Percentiles rank a stretch among this genome's conserved stretches.
Conservation (phyloP, 345 rosid species). For the Eucalyptus pumila region DNA sequence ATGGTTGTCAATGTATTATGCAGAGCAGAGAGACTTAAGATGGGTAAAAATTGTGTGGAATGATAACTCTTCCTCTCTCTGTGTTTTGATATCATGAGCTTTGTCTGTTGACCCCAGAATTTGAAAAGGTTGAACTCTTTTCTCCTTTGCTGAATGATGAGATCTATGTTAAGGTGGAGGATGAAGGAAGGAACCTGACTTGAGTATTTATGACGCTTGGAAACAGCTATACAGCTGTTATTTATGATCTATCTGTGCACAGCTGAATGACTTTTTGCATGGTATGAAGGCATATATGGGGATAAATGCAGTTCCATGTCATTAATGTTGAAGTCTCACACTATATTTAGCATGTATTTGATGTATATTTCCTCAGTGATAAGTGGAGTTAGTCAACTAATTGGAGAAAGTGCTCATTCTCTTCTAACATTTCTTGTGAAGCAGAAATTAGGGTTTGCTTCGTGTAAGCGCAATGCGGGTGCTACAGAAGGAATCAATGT, state of each 20-base stretch:
- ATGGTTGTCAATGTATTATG: neutral
- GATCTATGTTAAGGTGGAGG: neutral
- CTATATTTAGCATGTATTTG: neutral
- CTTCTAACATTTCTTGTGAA: slow-evolving; percentile 2
- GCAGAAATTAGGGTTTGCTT: slow-evolving; percentile 91
- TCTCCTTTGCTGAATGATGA: neutral
- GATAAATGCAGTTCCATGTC: neutral
- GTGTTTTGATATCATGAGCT: neutral
- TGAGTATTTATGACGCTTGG: neutral
- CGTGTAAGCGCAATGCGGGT: slow-evolving; percentile 69
- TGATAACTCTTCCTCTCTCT: neutral
- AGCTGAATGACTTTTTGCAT: neutral
- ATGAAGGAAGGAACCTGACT: neutral
- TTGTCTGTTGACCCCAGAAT: neutral
- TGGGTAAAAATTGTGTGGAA: neutral
- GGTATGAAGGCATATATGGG: neutral
- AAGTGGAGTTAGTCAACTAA: neutral
- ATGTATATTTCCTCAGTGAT: neutral
- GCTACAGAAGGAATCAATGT: slow-evolving; percentile 90
- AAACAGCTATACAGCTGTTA: neutral
- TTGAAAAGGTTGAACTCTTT: neutral
- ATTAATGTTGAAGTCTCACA: neutral
- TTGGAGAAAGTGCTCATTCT: neutral
- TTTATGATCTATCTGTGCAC: neutral
- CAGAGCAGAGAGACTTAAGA: neutral